These are phyloP conservation scores for Beauveria australis DNA, from an alignment of 2,329 filamentous ascomycete genomes.

Conservation along the genomic window DNA sequence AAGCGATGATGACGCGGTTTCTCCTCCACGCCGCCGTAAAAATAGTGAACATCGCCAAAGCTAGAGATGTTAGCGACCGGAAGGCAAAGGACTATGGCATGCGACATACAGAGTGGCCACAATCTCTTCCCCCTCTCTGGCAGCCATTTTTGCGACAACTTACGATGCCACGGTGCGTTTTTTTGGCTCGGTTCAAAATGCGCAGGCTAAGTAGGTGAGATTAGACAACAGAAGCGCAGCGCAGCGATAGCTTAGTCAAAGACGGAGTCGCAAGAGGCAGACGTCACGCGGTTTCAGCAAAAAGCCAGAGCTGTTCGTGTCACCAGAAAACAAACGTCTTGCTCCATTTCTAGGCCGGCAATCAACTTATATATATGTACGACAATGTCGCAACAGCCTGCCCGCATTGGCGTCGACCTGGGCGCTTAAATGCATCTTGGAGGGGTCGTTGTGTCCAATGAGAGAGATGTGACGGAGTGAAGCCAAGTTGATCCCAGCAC, in stretches of 20 bases:
- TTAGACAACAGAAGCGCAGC: not conserved
- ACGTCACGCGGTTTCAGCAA: not conserved
- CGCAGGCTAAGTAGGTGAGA: not conserved
- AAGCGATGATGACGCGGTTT: conserved; percentile 73
- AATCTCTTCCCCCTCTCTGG: conserved; percentile 40
- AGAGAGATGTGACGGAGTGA: conserved; percentile 3
- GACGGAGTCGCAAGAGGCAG: not conserved
- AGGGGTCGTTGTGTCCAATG: conserved; percentile 12
- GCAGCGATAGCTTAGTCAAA: not conserved
- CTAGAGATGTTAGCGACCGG: conserved; percentile 31
- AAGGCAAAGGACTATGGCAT: not conserved
- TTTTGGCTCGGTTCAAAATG: not conserved
- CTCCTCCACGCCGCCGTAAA: conserved; percentile 58
- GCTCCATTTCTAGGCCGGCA: conserved; percentile 15
- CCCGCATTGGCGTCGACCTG: conserved; percentile 18
- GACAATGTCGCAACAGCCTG: not conserved
- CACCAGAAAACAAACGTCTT: not conserved
- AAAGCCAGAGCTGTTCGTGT: not conserved
- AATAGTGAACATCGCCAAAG: conserved; percentile 73
- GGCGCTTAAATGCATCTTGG: conserved; percentile 22
- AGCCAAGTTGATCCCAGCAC: not conserved
- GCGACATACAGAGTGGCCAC: conserved; percentile 41
- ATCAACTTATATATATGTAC: conserved; percentile 3
- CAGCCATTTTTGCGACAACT: conserved; percentile 33
- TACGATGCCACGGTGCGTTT: no score